Base-by-base conservation (phyloP, 208 protist genomes). In the Trichomonas vaginalis region DNA sequence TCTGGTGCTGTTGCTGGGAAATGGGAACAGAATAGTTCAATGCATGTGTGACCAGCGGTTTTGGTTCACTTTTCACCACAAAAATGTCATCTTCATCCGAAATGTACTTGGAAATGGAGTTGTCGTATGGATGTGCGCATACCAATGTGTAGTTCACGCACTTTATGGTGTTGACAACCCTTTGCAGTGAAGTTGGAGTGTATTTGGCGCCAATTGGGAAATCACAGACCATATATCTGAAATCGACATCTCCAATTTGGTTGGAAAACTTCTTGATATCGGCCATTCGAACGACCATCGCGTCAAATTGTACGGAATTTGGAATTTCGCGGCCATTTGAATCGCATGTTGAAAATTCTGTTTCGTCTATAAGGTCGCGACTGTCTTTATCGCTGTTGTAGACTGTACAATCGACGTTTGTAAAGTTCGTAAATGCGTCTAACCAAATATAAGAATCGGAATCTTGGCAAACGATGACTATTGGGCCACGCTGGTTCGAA, bases 391-490 rank as follows among this genome's bases (percentile, higher is more conserved):
- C 86, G 4, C 96, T 82, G 95, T 96, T 80, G 47, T 95, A 96
- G 15, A 96, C 83, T n/a, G 95, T 40, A 37, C 37, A 46, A 95
- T 96, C 49, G 17, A 96, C 32, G 32, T 51, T 45, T 37, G 96
- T 95, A 21, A 82, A 96, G 15, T 27, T 45, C 46, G 96, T 56
- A 23, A 47, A 56, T 46, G 96, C 96, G 27, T 95, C 21, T 40
- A 47, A 3, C 96, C 96, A 97, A 95, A 97, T 96, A 48, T 35
- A 70, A 37, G 97, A 95, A 35, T 96, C 97, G 1, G 96, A 97
- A 32, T 97, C 95, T 32, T 96, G 96, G 14, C 96, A 96, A 35
- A 97, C 70, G 17, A 97, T 37, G 8, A 97, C 49, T 80, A 96
- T 97, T 37, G 96, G 96, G 35, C 96, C 96, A 27, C n/a, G 56